Percentiles rank a stretch among this genome's conserved stretches.
Conservation (phyloP, 257 asterid genomes). For the Capsicum baccatum region DNA sequence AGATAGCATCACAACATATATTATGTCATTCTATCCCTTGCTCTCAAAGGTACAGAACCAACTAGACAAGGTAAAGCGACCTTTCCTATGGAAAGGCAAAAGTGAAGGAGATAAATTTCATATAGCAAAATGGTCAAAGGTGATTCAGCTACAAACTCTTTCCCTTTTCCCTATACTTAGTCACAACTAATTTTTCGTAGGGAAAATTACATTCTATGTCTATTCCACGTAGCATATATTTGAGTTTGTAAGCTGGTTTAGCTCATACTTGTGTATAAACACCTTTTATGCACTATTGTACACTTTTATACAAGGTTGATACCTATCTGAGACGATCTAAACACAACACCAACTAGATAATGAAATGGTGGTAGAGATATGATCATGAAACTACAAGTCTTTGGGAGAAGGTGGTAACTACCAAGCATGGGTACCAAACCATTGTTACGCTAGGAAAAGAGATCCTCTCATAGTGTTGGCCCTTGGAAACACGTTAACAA, state of each 20-base stretch:
- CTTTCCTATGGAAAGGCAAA: constrained; percentile 8
- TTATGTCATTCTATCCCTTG: not conserved
- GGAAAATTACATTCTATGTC: too few species aligned
- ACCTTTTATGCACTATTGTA: too few species aligned
- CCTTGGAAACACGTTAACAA: constrained; percentile 4
- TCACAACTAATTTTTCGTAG: not conserved
- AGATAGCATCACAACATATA: not conserved
- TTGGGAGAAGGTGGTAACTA: not conserved
- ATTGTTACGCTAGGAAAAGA: not conserved
- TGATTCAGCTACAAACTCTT: not conserved
- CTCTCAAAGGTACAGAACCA: not conserved
- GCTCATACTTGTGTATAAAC: too few species aligned
- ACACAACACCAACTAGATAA: constrained; percentile 1
- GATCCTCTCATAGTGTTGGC: not conserved
- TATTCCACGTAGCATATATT: too few species aligned
- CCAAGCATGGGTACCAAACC: not conserved
- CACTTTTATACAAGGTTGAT: not conserved
- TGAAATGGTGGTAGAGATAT: not conserved
- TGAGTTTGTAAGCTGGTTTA: too few species aligned
- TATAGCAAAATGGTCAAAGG: not conserved
- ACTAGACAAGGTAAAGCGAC: not conserved
- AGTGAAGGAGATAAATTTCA: not conserved
- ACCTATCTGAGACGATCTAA: not conserved
- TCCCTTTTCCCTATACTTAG: not conserved
- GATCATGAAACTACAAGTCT: not conserved